phyloP scores from a whole-genome alignment of 352 stramenopile genomes.

The Phytophthora capsici region DNA sequence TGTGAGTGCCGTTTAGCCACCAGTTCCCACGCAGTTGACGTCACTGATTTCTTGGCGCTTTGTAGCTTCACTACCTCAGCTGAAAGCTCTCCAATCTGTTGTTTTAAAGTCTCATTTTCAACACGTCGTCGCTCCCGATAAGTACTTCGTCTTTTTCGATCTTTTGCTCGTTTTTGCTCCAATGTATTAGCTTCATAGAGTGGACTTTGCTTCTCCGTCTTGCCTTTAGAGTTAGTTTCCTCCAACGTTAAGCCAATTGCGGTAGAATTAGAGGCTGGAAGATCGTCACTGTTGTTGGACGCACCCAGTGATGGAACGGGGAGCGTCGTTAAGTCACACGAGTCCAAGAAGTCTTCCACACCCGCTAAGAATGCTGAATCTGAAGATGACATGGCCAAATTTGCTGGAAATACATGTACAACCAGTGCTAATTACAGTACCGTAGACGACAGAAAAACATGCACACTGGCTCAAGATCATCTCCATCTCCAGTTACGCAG shows the following conservation, averaged over 20 bases:
- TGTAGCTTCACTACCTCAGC: not conserved
- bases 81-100: slow-evolving; percentile 7
- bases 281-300: not conserved
- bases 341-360: slow-evolving; percentile 10
- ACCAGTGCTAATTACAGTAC: no score
- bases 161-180: slow-evolving; percentile 6
- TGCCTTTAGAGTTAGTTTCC: not conserved
- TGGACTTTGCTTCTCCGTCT: not conserved
- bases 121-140: not conserved
- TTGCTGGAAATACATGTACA: no score
- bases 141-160: slow-evolving; percentile 7
- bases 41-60: not conserved
- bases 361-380: slow-evolving; percentile 11
- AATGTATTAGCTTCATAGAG: not conserved
- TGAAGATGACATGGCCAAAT: slow-evolving; percentile 1
- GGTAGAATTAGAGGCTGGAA: not conserved
- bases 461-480: no score
- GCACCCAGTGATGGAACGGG: not conserved
- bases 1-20: slow-evolving; percentile 10
- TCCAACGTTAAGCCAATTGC: not conserved
- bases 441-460: no score
- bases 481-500: no score
- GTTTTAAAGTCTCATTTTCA: slow-evolving; percentile 5
- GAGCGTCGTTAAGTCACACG: slow-evolving; percentile 9
- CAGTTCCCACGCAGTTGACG: slow-evolving; percentile 5